Percentiles rank a stretch among this genome's conserved stretches.
Conservation (phyloP, 306 rosid genomes). For the Pterocarpus santalinus region DNA sequence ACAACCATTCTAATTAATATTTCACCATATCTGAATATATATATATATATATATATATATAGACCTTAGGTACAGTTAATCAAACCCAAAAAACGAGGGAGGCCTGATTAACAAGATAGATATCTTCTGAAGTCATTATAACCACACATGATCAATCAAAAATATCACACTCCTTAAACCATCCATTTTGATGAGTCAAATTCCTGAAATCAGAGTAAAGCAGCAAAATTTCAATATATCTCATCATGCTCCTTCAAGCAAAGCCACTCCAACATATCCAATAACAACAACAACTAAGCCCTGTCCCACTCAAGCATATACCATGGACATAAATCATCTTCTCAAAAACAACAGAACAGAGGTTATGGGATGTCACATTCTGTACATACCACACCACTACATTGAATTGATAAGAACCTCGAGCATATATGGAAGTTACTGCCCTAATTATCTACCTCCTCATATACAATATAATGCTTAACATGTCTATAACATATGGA, state of each 20-base stretch:
- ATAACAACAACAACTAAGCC: no score
- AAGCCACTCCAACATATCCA: conserved; percentile 28
- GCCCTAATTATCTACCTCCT: conserved; percentile 15
- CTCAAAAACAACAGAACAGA: not conserved
- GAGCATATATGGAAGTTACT: not conserved
- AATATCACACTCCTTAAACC: not conserved
- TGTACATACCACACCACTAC: conserved; percentile 18
- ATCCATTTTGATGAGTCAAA: conserved; percentile 21
- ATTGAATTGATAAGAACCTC: conserved; percentile 31
- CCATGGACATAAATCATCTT: not conserved
- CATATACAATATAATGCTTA: conserved; percentile 2
- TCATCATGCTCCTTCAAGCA: conserved; percentile 26
- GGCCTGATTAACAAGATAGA: not conserved
- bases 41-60: not conserved
- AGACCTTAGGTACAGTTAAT: conserved; percentile 12
- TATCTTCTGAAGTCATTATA: conserved; percentile 4
- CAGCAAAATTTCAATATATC: conserved; percentile 24
- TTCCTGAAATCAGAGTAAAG: conserved; percentile 6
- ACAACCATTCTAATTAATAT: not conserved
- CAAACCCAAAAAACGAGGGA: not conserved
- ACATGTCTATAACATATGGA: conserved; percentile 26
- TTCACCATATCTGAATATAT: not conserved
- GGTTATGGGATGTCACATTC: not conserved
- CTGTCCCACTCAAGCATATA: not conserved
- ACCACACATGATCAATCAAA: not conserved